Base-by-base conservation (phyloP, 1,284 basidiomycete genomes). In the Ceratobasidium theobromae region DNA sequence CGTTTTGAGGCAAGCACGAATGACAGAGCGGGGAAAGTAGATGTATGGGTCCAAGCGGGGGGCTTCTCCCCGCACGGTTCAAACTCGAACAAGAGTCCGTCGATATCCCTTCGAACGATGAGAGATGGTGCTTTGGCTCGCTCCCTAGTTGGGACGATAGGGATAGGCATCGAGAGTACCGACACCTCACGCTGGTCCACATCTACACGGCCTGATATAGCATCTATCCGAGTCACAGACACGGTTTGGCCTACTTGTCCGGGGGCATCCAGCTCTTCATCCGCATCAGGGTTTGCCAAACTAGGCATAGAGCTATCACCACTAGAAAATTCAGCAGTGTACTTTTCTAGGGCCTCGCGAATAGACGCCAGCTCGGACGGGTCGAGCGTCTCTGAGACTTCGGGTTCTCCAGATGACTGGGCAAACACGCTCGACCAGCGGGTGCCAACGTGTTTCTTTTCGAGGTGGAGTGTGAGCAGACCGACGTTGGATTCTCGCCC, bases 1-100 rank as follows among this genome's bases (percentile, higher is more conserved):
- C 86, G 86, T 76, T 99, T 99, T 3, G 93, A 95, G 1, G 94
- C 93, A 30, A 99, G 81, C 18, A 98, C 96, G 74, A 98, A 99
- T 0, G 92, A 84, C 3, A 99, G 82, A 0, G 95, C 96, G 3
- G 92, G 88, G 74, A 87, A 93, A 0, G 94, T 97, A 9, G 84
- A 81, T 1, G 77, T 76, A 75, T 98, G 95, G 43, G 71, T 78
- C 95, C 95, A 98, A 79, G n/a, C n/a, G n/a, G n/a, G n/a, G n/a
- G n/a, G n/a, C n/a, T n/a, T n/a, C n/a, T n/a, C n/a, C n/a, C n/a
- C n/a, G n/a, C n/a, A n/a, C n/a, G n/a, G n/a, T 51, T 53, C 73
- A 66, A 38, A 73, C 68, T 54, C 71, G 58, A 12, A 0, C 72
- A 72, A 4, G 81, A 87, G 79, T 0, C 95, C 96, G 72, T 98